Base-by-base conservation (phyloP, 1,284 basidiomycete genomes). In the Trichosporon inkin region DNA sequence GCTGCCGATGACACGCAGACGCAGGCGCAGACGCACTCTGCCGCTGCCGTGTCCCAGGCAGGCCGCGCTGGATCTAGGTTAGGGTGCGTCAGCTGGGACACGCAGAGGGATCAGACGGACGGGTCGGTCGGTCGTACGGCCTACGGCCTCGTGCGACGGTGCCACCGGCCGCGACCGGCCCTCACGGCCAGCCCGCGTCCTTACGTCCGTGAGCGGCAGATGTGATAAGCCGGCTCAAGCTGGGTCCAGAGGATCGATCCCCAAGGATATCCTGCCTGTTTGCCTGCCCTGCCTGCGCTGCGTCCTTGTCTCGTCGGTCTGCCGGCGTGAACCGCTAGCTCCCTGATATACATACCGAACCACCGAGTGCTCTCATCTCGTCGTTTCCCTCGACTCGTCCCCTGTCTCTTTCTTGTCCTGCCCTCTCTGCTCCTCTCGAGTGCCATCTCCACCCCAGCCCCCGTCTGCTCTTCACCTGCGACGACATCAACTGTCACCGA, bases 161-260 rank as follows among this genome's bases (percentile, higher is more conserved):
- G 28, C 28, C 28, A 32, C 28, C 40, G 22, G 20, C 40, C 40
- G 40, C 40, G 40, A 24, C 20, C 20, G 17, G 7, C 20, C 11
- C 39, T 14, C 19, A 44, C 22, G 14, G 44, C 44, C 24, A 8
- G 24, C 14, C 13, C 44, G 28, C 44, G 28, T 28, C 44, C 44
- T 49, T 49, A 49, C 24, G 44, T 49, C 44, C 44, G 44, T 49
- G 44, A 32, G 22, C 44, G 44, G 44, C 44, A 49, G 44, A 49
- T 49, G 44, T 49, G 44, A 49, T 49, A 49, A 49, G 44, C 44
- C 44, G 44, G 28, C 28, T 28, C 44, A 28, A 32, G 22, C 24
- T 32, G 28, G 28, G 19, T 24, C 44, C 2, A 16, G 44, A 32
- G 22, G 22, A 32, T 49, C 44, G 22, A 32, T 49, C 44, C 44